Percentiles rank a stretch among this genome's conserved stretches.
These are phyloP conservation scores for Fusarium napiforme DNA, from an alignment of 2,329 filamentous ascomycete genomes.

Conservation along the genomic window DNA sequence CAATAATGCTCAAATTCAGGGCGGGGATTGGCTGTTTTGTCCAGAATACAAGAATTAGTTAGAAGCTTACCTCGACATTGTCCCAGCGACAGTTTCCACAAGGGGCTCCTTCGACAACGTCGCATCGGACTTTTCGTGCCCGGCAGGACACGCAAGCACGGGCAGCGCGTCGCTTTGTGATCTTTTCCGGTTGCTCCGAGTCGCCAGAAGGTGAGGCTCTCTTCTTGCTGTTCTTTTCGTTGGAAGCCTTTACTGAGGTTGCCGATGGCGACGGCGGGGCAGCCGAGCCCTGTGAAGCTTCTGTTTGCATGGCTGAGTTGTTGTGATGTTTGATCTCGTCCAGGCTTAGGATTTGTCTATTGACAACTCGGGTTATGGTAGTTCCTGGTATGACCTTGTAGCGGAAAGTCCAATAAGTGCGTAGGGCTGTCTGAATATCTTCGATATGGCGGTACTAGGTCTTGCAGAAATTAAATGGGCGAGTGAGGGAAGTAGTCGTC, in stretches of 20 bases:
- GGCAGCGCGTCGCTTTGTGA: slow-evolving; percentile 84
- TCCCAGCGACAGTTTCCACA: slow-evolving; percentile 89
- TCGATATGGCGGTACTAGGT: slow-evolving; percentile 7
- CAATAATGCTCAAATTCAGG: slow-evolving; percentile 27
- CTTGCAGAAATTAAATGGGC: slow-evolving; percentile 6
- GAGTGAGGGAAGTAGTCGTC: neutral
- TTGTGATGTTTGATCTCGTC: neutral
- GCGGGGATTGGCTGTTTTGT: slow-evolving; percentile 9
- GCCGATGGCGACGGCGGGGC: slow-evolving; percentile 47
- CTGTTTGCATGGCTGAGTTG: slow-evolving; percentile 34
- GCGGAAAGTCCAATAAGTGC: neutral
- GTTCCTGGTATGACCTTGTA: neutral
- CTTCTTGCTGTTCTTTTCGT: slow-evolving; percentile 50
- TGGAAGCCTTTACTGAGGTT: slow-evolving; percentile 41
- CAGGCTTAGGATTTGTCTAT: neutral
- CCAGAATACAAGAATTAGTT: slow-evolving; percentile 6
- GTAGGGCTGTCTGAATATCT: neutral
- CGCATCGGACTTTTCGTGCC: slow-evolving; percentile 90
- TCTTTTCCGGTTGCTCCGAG: slow-evolving; percentile 55
- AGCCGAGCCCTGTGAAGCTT: slow-evolving; percentile 41
- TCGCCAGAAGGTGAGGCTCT: slow-evolving; percentile 47
- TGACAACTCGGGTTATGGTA: neutral
- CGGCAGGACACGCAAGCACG: slow-evolving; percentile 91
- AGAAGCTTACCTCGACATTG: slow-evolving; percentile 68
- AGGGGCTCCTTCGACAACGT: slow-evolving; percentile 88